Evolutionary conservation across 2,329 filamentous ascomycete genomes (phyloP), one percentile per base, ranked within the genome.

Genomic region (Cercospora sp.): DNA sequence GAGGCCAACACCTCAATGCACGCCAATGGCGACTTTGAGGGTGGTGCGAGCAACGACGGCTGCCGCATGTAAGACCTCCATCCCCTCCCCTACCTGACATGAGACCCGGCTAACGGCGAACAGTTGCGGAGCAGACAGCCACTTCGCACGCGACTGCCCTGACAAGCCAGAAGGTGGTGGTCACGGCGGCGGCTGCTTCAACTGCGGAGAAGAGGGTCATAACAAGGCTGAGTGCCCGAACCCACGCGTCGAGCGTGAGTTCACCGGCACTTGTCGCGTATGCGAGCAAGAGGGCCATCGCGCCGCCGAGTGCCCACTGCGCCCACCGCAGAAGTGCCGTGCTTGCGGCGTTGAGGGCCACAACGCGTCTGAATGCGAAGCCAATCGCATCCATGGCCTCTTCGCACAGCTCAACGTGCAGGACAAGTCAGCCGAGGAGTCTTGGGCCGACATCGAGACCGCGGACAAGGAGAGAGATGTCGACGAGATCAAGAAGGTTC

Each of bases 311-410:
- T 93, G 91, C 71, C 89, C 89, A 1, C 79, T 84, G 1, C 86
- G 86, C 70, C 84, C 85, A 6, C 82, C 88, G 1, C 79, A 80
- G 73, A 69, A 83, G 8, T 91, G 89, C 79, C 82, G 83, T 61
- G 89, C 90, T 74, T 92, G 90, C 74, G 72, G 85, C 32, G 78
- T 88, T 71, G 84, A 87, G 74, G 88, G 89, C 30, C 75, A 92
- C 74, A 74, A 79, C 21, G 81, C 82, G 8, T 76, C 80, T 32
- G 82, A 85, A 1, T 92, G 90, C 81, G 83, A 85, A 69, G 86
- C 84, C 12, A 82, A 88, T 53, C 86, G 88, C 73, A 85, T 86
- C 72, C 80, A 91, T 69, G 85, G 88, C 40, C 71, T 89, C 63
- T 81, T 83, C 5, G 81, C 84, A 49, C 77, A 87, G 34, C 34